Evolutionary conservation across 2,329 filamentous ascomycete genomes (phyloP).

Genomic region (Neopestalotiopsis sp.): DNA sequence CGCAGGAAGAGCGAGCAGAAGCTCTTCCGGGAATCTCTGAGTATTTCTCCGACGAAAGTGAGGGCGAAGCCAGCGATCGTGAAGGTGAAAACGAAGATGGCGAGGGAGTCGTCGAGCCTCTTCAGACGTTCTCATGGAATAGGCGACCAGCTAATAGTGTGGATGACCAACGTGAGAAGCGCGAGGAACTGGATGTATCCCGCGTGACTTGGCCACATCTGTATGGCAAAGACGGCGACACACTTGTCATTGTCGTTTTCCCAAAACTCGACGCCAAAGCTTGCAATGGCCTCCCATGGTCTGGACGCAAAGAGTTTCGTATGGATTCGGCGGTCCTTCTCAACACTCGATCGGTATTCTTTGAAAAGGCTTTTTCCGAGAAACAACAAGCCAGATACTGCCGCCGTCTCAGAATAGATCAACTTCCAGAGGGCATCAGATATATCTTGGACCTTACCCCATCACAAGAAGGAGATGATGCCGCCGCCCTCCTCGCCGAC

Average conservation of each 20-base stretch:
- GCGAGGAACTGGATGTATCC: background rate
- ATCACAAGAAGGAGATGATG: conserved; percentile 64
- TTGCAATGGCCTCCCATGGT: background rate
- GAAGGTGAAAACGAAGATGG: no score
- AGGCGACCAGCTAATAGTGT: no score
- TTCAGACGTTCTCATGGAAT: no score
- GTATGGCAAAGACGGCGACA: conserved; percentile 1
- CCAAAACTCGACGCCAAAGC: background rate
- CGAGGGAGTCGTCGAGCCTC: no score
- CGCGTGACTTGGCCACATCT: conserved; percentile 2
- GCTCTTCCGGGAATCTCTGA: background rate
- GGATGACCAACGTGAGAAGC: background rate
- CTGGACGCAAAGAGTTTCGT: background rate
- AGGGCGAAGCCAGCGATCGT: background rate
- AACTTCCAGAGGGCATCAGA: conserved; percentile 44
- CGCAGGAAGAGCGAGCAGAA: no score
- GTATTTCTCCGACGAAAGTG: background rate
- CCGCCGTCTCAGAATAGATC: background rate
- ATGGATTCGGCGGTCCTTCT: background rate
- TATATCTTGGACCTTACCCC: conserved; percentile 70
- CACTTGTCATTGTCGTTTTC: conserved; percentile 2
- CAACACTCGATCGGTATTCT: background rate
- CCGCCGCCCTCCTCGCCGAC: conserved; percentile 62
- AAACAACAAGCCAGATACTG: background rate
- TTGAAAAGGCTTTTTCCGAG: background rate